Evolutionary conservation across 331 rosid genomes (phyloP), one percentile per base, ranked within the genome.

Genomic region (Phaseolus coccineus): DNA sequence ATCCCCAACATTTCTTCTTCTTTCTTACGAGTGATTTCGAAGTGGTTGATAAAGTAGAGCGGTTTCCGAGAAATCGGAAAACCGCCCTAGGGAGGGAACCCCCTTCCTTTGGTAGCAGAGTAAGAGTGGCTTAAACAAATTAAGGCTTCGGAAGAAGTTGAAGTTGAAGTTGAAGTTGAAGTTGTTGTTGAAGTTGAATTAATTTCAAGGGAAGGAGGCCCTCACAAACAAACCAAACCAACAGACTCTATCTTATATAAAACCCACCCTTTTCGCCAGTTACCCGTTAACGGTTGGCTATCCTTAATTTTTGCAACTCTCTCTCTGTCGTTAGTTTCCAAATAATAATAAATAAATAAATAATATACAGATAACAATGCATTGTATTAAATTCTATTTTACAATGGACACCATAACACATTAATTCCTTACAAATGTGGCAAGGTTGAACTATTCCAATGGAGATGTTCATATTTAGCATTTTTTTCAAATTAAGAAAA

Each of bases 31-130:
- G 47, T 9, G 8, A 37, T 37, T 37, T 37, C 42, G 9, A 42
- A 42, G 47, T 42, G 2, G 47, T 42, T 42, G 33, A 44, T 10
- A 30, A 25, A 40, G 30, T 69, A n/a, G 88, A 90, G 90, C 89
- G 88, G 89, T 81, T 84, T 87, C 83, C 94, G 81, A 8, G 0
- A 6, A 19, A 9, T 40, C 42, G 88, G 88, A 84, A 88, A 88
- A 84, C 89, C 90, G 90, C 90, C 53, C 91, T 66, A 40, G 3
- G 5, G 40, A 76, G 24, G 4, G 24, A 71, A 78, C 39, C 71
- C 31, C 46, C 30, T 13, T 1, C 14, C 3, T 62, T 62, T 22
- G 14, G 2, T 24, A 2, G 7, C 24, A 71, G 3, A 46, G 51
- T 46, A 10, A 9, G 11, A 51, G 50, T 4, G 19, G 19, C 22